phyloP scores from a whole-genome alignment of 371 early-diverging fungal genomes.

The Mortierella sp. region DNA sequence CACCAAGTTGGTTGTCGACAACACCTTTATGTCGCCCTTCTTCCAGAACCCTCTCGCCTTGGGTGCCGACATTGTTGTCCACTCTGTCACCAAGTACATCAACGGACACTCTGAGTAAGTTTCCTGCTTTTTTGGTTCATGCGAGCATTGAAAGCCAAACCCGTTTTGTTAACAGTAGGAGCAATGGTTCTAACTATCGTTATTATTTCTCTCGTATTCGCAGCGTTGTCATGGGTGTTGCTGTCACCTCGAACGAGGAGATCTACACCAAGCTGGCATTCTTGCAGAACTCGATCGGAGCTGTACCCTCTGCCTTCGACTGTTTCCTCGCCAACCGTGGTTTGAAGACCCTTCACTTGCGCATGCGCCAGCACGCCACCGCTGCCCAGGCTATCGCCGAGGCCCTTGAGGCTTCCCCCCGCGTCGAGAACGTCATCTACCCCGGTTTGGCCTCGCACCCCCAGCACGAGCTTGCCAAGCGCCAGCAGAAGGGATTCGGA shows the following conservation, averaged over 20 bases:
- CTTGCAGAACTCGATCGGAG: constrained; percentile 96
- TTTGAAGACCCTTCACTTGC: constrained; percentile 94
- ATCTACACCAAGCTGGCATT: constrained; percentile 85
- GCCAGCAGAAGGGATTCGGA: constrained; percentile 85
- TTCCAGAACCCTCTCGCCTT: constrained; percentile 94
- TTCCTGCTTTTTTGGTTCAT: not conserved
- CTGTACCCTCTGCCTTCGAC: constrained; percentile 97
- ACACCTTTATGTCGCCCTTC: constrained; percentile 98
- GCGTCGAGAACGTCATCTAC: constrained; percentile 85
- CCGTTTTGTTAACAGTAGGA: not conserved
- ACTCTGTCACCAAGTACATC: constrained; percentile 98
- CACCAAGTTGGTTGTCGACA: constrained; percentile 94
- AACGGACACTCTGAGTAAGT: constrained; percentile 95
- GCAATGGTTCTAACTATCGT: not conserved
- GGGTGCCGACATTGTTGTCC: constrained; percentile 98
- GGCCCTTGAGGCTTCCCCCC: constrained; percentile 72
- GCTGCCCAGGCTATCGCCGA: constrained; percentile 88
- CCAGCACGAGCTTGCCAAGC: constrained; percentile 86
- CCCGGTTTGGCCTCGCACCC: constrained; percentile 88
- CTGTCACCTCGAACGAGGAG: constrained; percentile 82
- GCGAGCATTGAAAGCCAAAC: too few species aligned
- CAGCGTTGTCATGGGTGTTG: constrained; percentile 95
- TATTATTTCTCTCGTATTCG: not conserved
- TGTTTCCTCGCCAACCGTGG: constrained; percentile 97
- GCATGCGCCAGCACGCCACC: constrained; percentile 92